Evolutionary conservation across 2,329 filamentous ascomycete genomes (phyloP).

Genomic region (Monosporascus sp.): DNA sequence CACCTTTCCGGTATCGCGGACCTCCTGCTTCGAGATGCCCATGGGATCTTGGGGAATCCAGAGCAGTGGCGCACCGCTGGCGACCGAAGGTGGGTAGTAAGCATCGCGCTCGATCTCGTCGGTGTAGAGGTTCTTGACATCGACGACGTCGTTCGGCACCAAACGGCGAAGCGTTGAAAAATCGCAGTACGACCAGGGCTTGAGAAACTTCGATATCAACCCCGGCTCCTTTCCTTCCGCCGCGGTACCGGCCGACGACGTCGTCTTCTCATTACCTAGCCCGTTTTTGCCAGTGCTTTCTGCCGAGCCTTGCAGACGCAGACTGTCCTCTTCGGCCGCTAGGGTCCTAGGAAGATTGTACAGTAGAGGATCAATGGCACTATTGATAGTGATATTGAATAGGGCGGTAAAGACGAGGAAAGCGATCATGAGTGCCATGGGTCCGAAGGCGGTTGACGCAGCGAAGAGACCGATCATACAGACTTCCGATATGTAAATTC

Average conservation of each 20-base stretch:
- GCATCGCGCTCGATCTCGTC: conserved; percentile 59
- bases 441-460: conserved; percentile 60
- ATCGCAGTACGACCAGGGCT: conserved; percentile 71
- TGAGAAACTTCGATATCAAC: conserved; percentile 63
- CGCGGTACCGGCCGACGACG: conserved; percentile 15
- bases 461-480: conserved; percentile 83
- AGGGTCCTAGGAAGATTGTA: conserved; percentile 75
- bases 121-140: conserved; percentile 52
- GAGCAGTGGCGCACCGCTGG: conserved; percentile 58
- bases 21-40: conserved; percentile 72
- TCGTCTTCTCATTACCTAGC: conserved; percentile 5
- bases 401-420: conserved; percentile 71
- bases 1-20: conserved; percentile 63
- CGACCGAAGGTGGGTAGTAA: conserved; percentile 69
- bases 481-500: conserved; percentile 75
- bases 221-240: conserved; percentile 44
- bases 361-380: conserved; percentile 70
- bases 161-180: conserved; percentile 66
- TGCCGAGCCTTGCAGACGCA: conserved; percentile 16
- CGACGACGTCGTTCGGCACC: conserved; percentile 52
- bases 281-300: conserved; percentile 6
- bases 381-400: conserved; percentile 69
- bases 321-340: conserved; percentile 39
- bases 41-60: conserved; percentile 78
- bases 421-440: conserved; percentile 69